Evolutionary conservation across 306 rosid genomes (phyloP), one percentile per base, ranked within the genome.

Genomic region (Pterocarpus santalinus): DNA sequence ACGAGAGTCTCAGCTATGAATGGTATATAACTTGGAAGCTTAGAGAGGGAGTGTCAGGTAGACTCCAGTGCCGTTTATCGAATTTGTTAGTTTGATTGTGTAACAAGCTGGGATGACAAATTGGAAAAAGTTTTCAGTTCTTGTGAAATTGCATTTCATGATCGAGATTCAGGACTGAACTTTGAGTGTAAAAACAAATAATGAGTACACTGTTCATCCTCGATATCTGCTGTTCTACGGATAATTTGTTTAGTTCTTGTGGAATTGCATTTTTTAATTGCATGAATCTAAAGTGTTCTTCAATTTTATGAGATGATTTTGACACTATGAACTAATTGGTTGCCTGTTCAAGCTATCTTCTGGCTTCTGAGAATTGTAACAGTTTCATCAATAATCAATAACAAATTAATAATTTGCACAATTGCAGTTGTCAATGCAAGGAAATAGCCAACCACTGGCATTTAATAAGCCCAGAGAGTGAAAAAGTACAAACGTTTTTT

Each of bases 391-490:
- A 7, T 56, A 73, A 17, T 46, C 16, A 57, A 12, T 73, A 73
- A 16, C 44, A 74, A 58, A 36, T 75, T 64, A 64, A 53, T 72
- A 68, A 57, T 70, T 70, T 70, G 22, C 56, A 65, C 5, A 64
- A 28, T 79, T 52, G 56, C 65, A 13, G 34, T 67, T 69, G 63
- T 51, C 62, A 61, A 38, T 60, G 57, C 66, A 4, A 38, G 76
- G 70, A 35, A 34, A 38, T 75, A 5, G 73, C 77, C 72, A 73
- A 56, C 69, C 33, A 11, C 78, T 52, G 51, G 74, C 84, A 84
- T 84, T 84, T 74, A 82, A 30, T 72, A 71, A 55, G n/a, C 5
- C 55, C 11, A 17, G 10, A 80, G 57, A 77, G 57, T 53, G 4
- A 36, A 36, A 34, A 58, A 3, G 70, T 75, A 5, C 16, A 61